Evolutionary conservation across 306 rosid genomes (phyloP).

Genomic region (barrel medic (Medicago truncatula)): DNA sequence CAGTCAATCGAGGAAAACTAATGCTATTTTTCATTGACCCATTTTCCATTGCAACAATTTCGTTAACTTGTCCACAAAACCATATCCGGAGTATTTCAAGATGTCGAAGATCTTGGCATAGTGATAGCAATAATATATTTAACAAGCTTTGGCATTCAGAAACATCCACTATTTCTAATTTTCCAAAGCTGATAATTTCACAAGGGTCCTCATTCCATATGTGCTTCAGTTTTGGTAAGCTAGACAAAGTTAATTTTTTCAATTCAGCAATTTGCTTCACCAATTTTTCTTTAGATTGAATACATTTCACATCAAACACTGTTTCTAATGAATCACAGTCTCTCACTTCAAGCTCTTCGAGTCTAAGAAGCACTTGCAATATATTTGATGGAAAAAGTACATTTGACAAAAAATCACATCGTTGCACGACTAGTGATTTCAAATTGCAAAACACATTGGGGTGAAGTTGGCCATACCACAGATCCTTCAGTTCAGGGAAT

Average conservation of each 20-base stretch:
- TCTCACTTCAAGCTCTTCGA: neutral
- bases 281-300: neutral
- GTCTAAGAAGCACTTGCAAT: neutral
- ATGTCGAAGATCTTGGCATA: neutral
- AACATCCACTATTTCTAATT: neutral
- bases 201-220: constrained; percentile 6
- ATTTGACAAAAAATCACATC: constrained; percentile 16
- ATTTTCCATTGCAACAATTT: constrained; percentile 6
- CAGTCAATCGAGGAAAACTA: neutral
- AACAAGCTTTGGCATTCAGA: neutral
- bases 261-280: neutral
- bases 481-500: neutral
- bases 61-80: neutral
- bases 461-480: neutral
- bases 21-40: neutral
- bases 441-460: neutral
- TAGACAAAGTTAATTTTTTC: neutral
- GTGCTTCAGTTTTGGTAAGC: neutral
- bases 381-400: constrained; percentile 16
- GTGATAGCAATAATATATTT: neutral
- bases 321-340: constrained; percentile 27
- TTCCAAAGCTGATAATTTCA: constrained; percentile 19
- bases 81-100: neutral
- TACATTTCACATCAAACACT: constrained; percentile 9
- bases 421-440: neutral